Conservation (phyloP, 148 eudicot genomes). For the Rhododendron henanense region DNA sequence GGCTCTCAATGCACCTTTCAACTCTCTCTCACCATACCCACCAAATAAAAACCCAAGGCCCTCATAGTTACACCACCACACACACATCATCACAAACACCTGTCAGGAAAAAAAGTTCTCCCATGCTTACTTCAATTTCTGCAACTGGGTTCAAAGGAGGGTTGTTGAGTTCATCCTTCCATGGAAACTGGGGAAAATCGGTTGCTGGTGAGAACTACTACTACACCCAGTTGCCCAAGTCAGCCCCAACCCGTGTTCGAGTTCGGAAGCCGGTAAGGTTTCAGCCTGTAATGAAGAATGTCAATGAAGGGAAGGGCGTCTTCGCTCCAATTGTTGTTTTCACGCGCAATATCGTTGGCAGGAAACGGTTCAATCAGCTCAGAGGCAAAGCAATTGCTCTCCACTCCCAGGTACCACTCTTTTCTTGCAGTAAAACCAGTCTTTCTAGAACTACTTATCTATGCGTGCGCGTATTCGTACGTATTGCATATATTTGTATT, state of each 20-base stretch:
- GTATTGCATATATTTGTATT: not conserved
- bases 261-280: constrained; percentile 39
- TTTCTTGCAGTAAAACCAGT: not conserved
- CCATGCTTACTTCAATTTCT: constrained; percentile 48
- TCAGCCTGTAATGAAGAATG: constrained; percentile 77
- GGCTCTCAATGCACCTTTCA: constrained; percentile 17
- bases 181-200: constrained; percentile 48
- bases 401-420: constrained; percentile 78
- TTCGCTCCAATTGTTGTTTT: constrained; percentile 83
- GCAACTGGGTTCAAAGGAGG: constrained; percentile 35
- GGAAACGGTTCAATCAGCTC: constrained; percentile 87
- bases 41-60: constrained; percentile 23
- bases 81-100: not conserved
- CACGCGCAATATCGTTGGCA: constrained; percentile 66
- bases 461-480: not conserved
- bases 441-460: not conserved
- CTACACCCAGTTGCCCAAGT: constrained; percentile 17
- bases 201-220: constrained; percentile 54
- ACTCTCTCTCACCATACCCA: not conserved
- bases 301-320: constrained; percentile 89
- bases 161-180: constrained; percentile 37
- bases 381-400: constrained; percentile 97
- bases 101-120: not conserved
- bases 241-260: constrained; percentile 32
- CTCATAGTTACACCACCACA: constrained; percentile 13